phyloP scores from a whole-genome alignment of 2,329 filamentous ascomycete genomes.

The Paraphoma sp. region DNA sequence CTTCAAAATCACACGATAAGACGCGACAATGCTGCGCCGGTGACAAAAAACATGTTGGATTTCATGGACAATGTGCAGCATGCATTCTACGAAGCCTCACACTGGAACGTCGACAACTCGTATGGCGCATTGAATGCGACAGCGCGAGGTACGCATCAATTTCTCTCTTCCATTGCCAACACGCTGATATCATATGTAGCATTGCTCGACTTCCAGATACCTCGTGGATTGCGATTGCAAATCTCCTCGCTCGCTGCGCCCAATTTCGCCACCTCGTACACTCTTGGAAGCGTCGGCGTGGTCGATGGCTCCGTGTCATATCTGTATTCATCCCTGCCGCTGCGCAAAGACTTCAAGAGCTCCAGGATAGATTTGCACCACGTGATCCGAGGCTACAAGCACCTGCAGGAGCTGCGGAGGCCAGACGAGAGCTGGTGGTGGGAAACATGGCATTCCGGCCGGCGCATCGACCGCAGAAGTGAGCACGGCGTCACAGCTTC shows the following conservation, averaged over 20 bases:
- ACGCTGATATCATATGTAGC: constrained; percentile 56
- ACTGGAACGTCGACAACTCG: constrained; percentile 91
- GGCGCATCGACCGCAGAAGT: constrained; percentile 58
- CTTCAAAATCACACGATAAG: neutral
- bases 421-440: constrained; percentile 59
- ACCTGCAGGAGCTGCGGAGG: constrained; percentile 70
- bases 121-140: constrained; percentile 87
- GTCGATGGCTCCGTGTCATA: constrained; percentile 98
- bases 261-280: constrained; percentile 94
- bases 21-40: constrained; percentile 28
- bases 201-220: constrained; percentile 86
- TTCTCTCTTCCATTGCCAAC: constrained; percentile 8
- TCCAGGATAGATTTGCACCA: constrained; percentile 76
- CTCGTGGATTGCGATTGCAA: constrained; percentile 81
- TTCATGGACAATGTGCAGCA: constrained; percentile 98
- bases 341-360: constrained; percentile 72
- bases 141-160: constrained; percentile 68
- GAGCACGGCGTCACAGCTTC: constrained; percentile 16
- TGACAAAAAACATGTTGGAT: constrained; percentile 73
- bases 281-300: constrained; percentile 84
- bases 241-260: constrained; percentile 90
- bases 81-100: constrained; percentile 84
- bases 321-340: constrained; percentile 86
- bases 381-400: constrained; percentile 82
- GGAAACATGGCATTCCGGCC: constrained; percentile 62